Percentiles rank a stretch among this genome's conserved stretches.
Conservation (phyloP, 2,329 filamentous ascomycete species). For the Chrysoporthe deuterocubensis region DNA sequence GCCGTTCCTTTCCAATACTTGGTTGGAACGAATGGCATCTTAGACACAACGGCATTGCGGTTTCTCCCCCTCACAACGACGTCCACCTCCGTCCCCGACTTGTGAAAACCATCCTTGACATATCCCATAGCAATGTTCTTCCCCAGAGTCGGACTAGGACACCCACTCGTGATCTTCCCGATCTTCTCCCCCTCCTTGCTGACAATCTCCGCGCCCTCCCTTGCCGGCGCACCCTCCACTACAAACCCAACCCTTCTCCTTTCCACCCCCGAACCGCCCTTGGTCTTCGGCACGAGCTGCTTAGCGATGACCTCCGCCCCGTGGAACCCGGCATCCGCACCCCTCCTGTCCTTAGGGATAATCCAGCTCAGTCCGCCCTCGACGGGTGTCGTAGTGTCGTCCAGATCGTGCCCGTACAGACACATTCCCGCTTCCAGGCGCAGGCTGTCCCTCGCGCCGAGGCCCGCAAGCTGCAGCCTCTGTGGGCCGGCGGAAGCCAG, state of each 20-base stretch:
- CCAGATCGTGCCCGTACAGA: slow-evolving; percentile 97
- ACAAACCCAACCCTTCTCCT: slow-evolving; percentile 80
- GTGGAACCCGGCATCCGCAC: slow-evolving; percentile 73
- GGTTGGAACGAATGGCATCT: slow-evolving; percentile 86
- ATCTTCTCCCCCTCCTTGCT: slow-evolving; percentile 67
- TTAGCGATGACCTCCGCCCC: slow-evolving; percentile 77
- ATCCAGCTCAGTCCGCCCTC: slow-evolving; percentile 73
- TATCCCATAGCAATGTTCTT: slow-evolving; percentile 98
- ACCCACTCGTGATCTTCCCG: slow-evolving; percentile 85
- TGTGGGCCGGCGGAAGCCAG: slow-evolving; percentile 65
- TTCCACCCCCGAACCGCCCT: slow-evolving; percentile 71
- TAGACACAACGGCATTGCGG: slow-evolving; percentile 74
- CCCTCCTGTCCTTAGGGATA: slow-evolving; percentile 77
- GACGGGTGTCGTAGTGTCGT: slow-evolving; percentile 70
- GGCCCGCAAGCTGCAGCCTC: slow-evolving; percentile 76
- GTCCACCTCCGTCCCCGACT: slow-evolving; percentile 79
- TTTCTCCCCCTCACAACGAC: slow-evolving; percentile 78
- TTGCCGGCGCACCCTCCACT: slow-evolving; percentile 83
- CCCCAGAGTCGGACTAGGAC: slow-evolving; percentile 82
- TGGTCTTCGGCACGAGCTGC: slow-evolving; percentile 74
- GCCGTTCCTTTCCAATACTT: slow-evolving; percentile 69
- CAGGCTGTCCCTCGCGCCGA: slow-evolving; percentile 89
- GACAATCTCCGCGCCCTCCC: slow-evolving; percentile 84
- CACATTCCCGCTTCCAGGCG: slow-evolving; percentile 98
- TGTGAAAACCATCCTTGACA: slow-evolving; percentile 79